Conservation (phyloP, 352 stramenopile species). For the Globisporangium heterothallicum region DNA sequence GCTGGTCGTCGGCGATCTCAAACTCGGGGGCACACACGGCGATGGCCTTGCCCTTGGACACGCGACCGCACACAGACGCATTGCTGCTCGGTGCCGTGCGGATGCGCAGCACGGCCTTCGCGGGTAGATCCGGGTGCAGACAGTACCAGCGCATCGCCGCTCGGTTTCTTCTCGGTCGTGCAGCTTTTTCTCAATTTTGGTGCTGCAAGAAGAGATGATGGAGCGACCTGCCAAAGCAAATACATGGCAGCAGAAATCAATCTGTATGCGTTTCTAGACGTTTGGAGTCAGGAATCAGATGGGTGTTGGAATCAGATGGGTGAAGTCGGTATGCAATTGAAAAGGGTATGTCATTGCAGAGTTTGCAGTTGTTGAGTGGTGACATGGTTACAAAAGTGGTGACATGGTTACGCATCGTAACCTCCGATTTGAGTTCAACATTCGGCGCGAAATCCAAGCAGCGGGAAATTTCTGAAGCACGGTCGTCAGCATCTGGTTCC, state of each 20-base stretch:
- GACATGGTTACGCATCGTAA: not conserved
- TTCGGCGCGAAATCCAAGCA: too few species aligned
- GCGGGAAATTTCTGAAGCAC: too few species aligned
- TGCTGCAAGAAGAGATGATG: not conserved
- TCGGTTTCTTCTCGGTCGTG: not conserved
- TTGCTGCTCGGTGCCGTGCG: conserved; percentile 44
- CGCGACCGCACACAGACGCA: conserved; percentile 28
- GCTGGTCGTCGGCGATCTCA: conserved; percentile 17
- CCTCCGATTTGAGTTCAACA: too few species aligned
- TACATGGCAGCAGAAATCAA: not conserved
- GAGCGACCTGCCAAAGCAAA: not conserved
- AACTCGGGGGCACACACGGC: conserved; percentile 30
- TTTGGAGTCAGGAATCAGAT: not conserved
- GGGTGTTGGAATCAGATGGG: not conserved
- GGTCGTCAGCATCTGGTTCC: too few species aligned
- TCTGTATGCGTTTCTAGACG: not conserved
- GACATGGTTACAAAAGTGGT: not conserved
- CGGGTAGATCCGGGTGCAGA: conserved; percentile 46
- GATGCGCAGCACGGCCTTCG: conserved; percentile 58
- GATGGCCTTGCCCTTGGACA: conserved; percentile 48
- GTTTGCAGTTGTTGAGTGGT: too few species aligned
- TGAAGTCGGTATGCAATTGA: not conserved
- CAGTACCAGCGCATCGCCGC: conserved; percentile 66
- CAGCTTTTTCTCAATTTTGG: not conserved
- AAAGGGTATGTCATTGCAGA: too few species aligned